Evolutionary conservation across 164 flowering plant genomes (phyloP).

Genomic region (Saururus chinensis): DNA sequence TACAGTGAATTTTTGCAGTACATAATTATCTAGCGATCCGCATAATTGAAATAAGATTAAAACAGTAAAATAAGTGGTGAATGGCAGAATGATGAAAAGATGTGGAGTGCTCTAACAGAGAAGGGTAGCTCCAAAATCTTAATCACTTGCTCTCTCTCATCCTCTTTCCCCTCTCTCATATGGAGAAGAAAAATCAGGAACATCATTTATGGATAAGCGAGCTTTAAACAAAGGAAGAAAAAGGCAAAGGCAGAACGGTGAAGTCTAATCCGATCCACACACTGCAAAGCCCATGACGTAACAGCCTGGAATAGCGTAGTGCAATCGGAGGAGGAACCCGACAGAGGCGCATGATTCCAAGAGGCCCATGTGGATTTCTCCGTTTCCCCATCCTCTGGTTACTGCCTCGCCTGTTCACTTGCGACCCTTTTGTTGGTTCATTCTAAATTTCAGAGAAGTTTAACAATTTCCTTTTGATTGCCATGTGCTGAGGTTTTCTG

Average conservation of each 20-base stretch:
- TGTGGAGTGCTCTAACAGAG: background rate
- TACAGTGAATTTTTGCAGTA: background rate
- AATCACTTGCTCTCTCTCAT: background rate
- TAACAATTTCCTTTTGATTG: background rate
- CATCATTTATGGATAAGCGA: background rate
- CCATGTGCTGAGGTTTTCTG: background rate
- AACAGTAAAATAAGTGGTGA: background rate
- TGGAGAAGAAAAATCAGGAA: background rate
- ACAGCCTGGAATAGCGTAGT: slow-evolving; percentile 47
- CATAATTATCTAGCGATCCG: background rate
- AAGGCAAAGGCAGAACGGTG: background rate
- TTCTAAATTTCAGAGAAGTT: background rate
- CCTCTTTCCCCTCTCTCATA: background rate
- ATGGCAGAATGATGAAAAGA: background rate
- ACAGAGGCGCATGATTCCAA: slow-evolving; percentile 45
- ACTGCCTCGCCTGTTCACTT: background rate
- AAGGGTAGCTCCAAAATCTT: background rate
- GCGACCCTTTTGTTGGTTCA: background rate
- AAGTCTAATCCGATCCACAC: slow-evolving; percentile 7
- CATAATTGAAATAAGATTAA: background rate
- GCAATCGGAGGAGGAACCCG: slow-evolving; percentile 21
- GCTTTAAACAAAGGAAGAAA: background rate
- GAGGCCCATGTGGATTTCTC: slow-evolving; percentile 43
- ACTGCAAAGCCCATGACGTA: slow-evolving; percentile 40
- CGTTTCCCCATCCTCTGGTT: slow-evolving; percentile 7